These are phyloP conservation scores for Aspergillus novofumigatus DNA, from an alignment of 2,329 filamentous ascomycete genomes.

Conservation along the genomic window DNA sequence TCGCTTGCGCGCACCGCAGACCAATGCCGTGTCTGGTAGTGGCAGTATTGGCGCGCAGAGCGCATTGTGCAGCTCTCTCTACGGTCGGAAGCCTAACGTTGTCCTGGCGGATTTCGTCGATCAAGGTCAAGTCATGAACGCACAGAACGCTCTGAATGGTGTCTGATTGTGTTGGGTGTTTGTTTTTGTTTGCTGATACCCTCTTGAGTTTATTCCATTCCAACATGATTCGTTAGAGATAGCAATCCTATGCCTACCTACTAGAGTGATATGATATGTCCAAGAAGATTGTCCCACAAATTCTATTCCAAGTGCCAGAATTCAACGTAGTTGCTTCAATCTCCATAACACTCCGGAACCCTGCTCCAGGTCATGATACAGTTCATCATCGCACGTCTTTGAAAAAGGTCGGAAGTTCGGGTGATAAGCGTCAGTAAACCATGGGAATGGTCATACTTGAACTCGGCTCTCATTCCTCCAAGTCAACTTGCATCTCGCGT, in stretches of 20 bases:
- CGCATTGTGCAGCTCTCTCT: slow-evolving; percentile 34
- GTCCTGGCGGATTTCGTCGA: slow-evolving; percentile 46
- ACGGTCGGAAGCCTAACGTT: slow-evolving; percentile 40
- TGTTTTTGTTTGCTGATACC: neutral
- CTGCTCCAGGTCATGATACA: too few relatives aligned
- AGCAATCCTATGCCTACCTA: neutral
- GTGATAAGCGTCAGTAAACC: neutral
- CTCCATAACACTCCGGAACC: too few relatives aligned
- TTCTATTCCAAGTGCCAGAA: neutral
- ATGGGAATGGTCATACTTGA: neutral
- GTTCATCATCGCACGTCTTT: neutral
- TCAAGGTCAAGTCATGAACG: slow-evolving; percentile 40
- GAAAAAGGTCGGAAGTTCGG: neutral
- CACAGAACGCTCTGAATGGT: slow-evolving; percentile 39
- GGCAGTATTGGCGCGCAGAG: slow-evolving; percentile 44
- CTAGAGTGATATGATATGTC: neutral
- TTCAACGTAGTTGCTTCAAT: too few relatives aligned
- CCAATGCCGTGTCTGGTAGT: slow-evolving; percentile 41
- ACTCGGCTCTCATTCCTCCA: slow-evolving; percentile 27
- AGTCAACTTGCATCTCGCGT: slow-evolving; percentile 33
- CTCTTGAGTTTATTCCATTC: neutral
- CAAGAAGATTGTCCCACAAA: neutral
- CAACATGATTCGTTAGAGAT: neutral
- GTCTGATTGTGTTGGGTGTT: slow-evolving; percentile 12
- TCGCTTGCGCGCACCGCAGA: slow-evolving; percentile 32